Evolutionary conservation across 2,329 filamentous ascomycete species (phyloP).

Genomic region (Dactylellina parvicollis): DNA sequence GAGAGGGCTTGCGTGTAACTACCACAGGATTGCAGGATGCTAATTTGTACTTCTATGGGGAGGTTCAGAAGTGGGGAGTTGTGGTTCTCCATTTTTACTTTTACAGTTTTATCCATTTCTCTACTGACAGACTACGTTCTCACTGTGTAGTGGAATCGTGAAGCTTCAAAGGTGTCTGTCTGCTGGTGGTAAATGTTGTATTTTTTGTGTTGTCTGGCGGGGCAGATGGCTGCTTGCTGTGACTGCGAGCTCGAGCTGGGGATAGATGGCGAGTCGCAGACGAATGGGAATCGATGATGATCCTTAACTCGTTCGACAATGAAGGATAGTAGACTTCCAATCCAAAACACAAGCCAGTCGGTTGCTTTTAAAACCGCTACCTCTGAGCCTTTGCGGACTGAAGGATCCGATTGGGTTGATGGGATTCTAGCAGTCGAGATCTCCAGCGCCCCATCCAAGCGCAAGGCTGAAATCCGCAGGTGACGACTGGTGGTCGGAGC

Average conservation of each 20-base stretch:
- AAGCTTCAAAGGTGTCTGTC: not conserved
- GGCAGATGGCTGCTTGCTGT: not conserved
- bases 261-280: too few relatives aligned
- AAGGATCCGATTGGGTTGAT: not conserved
- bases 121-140: not conserved
- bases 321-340: too few relatives aligned
- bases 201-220: conserved; percentile 14
- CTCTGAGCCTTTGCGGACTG: not conserved
- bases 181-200: conserved; percentile 8
- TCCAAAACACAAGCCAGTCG: too few relatives aligned
- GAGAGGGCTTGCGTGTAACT: conserved; percentile 31
- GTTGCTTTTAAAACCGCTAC: not conserved
- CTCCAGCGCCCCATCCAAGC: not conserved
- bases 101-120: not conserved
- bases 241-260: not conserved
- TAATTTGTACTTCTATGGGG: conserved; percentile 24
- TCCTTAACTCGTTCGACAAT: too few relatives aligned
- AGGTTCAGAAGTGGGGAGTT: conserved; percentile 6
- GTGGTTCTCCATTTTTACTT: not conserved
- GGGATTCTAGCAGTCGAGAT: not conserved
- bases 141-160: not conserved
- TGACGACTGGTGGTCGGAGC: not conserved
- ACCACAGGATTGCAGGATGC: conserved; percentile 23
- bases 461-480: conserved; percentile 5
- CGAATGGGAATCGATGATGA: too few relatives aligned